Evolutionary conservation across 768 basidiomycete species (phyloP).

Genomic region (Mrakia gelida): DNA sequence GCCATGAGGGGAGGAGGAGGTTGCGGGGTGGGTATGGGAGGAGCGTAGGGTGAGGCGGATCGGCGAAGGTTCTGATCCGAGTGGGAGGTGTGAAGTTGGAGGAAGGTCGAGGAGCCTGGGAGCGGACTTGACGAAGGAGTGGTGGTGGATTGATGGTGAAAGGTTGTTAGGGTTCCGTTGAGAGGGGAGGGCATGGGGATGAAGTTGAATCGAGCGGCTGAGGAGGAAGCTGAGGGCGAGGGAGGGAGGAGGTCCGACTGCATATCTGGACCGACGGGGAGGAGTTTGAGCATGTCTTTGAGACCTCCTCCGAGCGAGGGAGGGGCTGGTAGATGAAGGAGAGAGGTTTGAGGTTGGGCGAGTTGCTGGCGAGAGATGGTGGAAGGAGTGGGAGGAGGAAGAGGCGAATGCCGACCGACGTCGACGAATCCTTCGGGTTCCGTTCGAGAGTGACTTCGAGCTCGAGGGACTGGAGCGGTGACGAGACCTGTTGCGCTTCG

Average conservation of each 20-base stretch:
- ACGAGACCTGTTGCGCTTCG: slow-evolving; percentile 22
- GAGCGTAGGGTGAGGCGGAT: neutral
- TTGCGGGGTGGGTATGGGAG: neutral
- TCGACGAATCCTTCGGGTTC: slow-evolving; percentile 10
- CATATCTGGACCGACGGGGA: slow-evolving; percentile 16
- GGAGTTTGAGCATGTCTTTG: slow-evolving; percentile 32
- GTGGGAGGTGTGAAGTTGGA: neutral
- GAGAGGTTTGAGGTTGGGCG: neutral
- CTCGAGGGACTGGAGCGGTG: slow-evolving; percentile 5
- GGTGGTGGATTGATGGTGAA: neutral
- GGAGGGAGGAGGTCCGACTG: slow-evolving; percentile 29
- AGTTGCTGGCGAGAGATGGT: neutral
- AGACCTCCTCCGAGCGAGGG: slow-evolving; percentile 9
- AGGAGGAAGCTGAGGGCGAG: slow-evolving; percentile 25
- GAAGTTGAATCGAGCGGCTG: slow-evolving; percentile 18
- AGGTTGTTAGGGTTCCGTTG: slow-evolving; percentile 7
- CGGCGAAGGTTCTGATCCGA: slow-evolving; percentile 1
- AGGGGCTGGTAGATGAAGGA: neutral
- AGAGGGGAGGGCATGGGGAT: slow-evolving; percentile 21
- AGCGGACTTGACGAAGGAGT: neutral
- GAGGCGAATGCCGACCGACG: neutral
- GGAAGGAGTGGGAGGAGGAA: slow-evolving; percentile 6
- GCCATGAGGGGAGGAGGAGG: neutral
- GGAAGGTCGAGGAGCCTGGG: neutral
- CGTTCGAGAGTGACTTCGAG: neutral